Percentiles rank a stretch among this genome's conserved stretches.
These are phyloP conservation scores for Aechmea fasciata DNA, from an alignment of 176 grass and related monocot species.

Conservation along the genomic window DNA sequence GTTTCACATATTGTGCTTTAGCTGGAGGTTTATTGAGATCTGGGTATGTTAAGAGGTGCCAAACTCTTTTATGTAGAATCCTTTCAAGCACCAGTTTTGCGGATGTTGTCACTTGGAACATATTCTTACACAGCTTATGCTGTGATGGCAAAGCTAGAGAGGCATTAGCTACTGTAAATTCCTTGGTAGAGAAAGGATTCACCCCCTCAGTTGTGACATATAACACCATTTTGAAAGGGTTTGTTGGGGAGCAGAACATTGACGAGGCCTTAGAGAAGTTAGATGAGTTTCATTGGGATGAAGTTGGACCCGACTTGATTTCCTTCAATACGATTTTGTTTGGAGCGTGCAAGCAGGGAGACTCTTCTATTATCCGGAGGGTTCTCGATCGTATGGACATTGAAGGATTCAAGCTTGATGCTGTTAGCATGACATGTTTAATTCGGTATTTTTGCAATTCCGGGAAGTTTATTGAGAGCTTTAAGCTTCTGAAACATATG, in stretches of 20 bases:
- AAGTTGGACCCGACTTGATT: conserved; percentile 10
- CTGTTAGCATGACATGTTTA: conserved; percentile 18
- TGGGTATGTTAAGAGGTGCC: conserved; percentile 9
- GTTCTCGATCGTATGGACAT: conserved; percentile 21
- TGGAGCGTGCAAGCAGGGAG: conserved; percentile 17
- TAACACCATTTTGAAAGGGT: conserved; percentile 12
- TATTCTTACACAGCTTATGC: conserved; percentile 16
- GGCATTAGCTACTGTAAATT: neutral
- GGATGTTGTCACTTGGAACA: conserved; percentile 14
- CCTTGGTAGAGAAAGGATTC: conserved; percentile 9
- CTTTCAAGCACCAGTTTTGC: neutral
- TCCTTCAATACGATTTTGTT: conserved; percentile 22
- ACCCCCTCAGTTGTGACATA: conserved; percentile 2
- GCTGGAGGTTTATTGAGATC: conserved; percentile 16
- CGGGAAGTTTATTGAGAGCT: conserved; percentile 13
- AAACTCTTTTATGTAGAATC: conserved; percentile 13
- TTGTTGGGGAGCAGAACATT: neutral
- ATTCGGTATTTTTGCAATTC: conserved; percentile 16
- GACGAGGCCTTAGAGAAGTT: conserved; percentile 12
- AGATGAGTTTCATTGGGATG: neutral
- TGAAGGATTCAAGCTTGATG: conserved; percentile 17
- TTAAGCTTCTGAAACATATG: conserved; percentile 24
- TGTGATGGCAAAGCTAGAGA: neutral
- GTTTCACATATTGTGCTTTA: conserved; percentile 13
- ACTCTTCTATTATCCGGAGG: conserved; percentile 17